Base-by-base conservation (phyloP, 2,329 filamentous ascomycete genomes). In the Aspergillus sp. region DNA sequence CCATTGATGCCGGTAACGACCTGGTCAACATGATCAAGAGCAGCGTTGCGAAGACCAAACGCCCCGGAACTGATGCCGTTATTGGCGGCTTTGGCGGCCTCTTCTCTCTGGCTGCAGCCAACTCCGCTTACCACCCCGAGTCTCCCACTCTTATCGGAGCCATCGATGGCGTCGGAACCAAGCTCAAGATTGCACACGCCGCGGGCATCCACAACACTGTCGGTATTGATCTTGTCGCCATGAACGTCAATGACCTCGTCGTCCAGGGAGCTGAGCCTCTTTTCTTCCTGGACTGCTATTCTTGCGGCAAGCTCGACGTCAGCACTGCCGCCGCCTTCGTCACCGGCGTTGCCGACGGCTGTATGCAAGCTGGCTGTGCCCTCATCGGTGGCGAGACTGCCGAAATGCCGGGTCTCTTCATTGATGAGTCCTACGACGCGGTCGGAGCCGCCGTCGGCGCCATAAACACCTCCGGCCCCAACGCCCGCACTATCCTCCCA, bases 161-260 rank as follows among this genome's bases (percentile, higher is more conserved):
- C 63, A 98, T 97, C 66, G 95, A 99, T 74, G 95, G 95, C 56
- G 93, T 98, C 43, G 95, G 94, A 62, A 98, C 94, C 53, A 98
- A 98, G 82, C 89, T 98, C 70, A 96, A 96, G 84, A 92, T 99
- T 72, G 95, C 95, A 0, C 94, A 97, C 75, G 87, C 88, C 13
- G 91, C 96, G 81, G 85, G 88, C 70, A 92, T 96, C 80, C 95
- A 97, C 79, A 89, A 94, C 77, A 97, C 93, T 3, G 94, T 99
- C 11, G 95, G 95, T 63, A 93, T 99, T 70, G 95, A 99, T 75
- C 86, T 99, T 41, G 95, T 99, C 4, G 95, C 95, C 68, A 98
- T 98, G 94, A 98, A 97, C 77, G 95, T 98, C 74, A 99, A 99
- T 77, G 95, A 99, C 73, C 85, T 99, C 0, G 89, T 99, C 55